Conservation (phyloP, 2,329 filamentous ascomycete genomes). For the Ceratocystis cubensis region DNA sequence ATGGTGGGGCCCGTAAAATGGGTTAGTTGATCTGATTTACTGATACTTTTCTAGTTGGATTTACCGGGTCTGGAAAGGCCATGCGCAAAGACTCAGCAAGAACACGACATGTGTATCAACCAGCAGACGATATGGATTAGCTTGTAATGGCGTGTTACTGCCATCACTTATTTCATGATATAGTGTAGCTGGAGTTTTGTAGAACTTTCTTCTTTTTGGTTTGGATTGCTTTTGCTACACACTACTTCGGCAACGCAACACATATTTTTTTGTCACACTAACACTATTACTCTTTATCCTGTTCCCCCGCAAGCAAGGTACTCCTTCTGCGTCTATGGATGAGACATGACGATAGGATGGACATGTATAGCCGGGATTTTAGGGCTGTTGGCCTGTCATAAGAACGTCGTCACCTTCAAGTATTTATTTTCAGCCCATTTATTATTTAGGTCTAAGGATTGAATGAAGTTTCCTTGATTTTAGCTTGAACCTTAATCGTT, state of each 20-base stretch:
- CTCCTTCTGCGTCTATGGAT: too few relatives aligned
- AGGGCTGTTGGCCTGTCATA: too few relatives aligned
- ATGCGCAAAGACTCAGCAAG: constrained; percentile 88
- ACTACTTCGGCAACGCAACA: too few relatives aligned
- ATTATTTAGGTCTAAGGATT: background rate
- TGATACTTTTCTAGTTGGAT: constrained; percentile 57
- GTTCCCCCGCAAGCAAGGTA: too few relatives aligned
- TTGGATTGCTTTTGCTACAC: background rate
- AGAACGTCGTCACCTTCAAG: too few relatives aligned
- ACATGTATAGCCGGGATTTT: too few relatives aligned
- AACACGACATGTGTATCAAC: constrained; percentile 73
- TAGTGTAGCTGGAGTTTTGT: background rate
- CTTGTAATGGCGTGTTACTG: constrained; percentile 2
- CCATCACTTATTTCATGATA: background rate
- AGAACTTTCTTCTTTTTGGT: background rate
- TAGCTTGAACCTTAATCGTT: constrained; percentile 5
- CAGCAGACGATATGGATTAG: constrained; percentile 61
- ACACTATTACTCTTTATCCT: too few relatives aligned
- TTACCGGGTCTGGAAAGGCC: constrained; percentile 84
- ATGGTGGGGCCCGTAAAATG: background rate
- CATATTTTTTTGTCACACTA: too few relatives aligned
- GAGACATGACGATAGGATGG: too few relatives aligned
- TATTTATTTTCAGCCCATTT: background rate
- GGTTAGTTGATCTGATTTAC: constrained; percentile 15
- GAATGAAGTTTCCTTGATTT: background rate